These are phyloP conservation scores for Lentinus brumalis DNA, from an alignment of 768 basidiomycete genomes.

Conservation along the genomic window DNA sequence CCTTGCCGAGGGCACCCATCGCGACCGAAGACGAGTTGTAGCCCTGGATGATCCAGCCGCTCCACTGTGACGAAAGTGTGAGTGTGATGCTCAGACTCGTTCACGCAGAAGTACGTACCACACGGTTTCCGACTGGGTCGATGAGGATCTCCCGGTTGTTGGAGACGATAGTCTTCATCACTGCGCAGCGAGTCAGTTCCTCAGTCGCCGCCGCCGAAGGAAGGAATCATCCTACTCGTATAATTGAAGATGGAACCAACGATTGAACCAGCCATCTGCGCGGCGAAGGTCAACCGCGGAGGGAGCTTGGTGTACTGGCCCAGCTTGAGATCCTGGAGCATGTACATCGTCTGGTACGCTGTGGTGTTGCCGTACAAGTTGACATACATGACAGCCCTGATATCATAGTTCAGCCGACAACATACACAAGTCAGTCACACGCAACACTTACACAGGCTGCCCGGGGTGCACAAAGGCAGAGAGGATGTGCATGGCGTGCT, in stretches of 20 bases:
- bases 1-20: slow-evolving; percentile 54
- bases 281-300: slow-evolving; percentile 48
- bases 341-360: slow-evolving; percentile 52
- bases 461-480: slow-evolving; percentile 53
- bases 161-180: slow-evolving; percentile 51
- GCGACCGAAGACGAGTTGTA: slow-evolving; percentile 58
- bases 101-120: slow-evolving; percentile 32
- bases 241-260: slow-evolving; percentile 55
- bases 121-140: slow-evolving; percentile 50
- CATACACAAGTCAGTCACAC: not conserved
- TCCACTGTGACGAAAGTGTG: slow-evolving; percentile 38
- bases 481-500: slow-evolving; percentile 51
- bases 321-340: slow-evolving; percentile 56
- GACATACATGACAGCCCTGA: slow-evolving; percentile 55
- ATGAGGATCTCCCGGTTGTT: slow-evolving; percentile 48
- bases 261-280: slow-evolving; percentile 53
- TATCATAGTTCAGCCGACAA: not conserved
- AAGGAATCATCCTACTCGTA: slow-evolving; percentile 37
- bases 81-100: not conserved
- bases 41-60: slow-evolving; percentile 54
- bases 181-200: slow-evolving; percentile 26
- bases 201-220: not conserved
- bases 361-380: slow-evolving; percentile 56
- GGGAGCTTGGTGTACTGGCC: slow-evolving; percentile 59
- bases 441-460: slow-evolving; percentile 43